Conservation (phyloP, 225 moss, liverwort and hornwort species). For the Physcomitrellopsis africana region DNA sequence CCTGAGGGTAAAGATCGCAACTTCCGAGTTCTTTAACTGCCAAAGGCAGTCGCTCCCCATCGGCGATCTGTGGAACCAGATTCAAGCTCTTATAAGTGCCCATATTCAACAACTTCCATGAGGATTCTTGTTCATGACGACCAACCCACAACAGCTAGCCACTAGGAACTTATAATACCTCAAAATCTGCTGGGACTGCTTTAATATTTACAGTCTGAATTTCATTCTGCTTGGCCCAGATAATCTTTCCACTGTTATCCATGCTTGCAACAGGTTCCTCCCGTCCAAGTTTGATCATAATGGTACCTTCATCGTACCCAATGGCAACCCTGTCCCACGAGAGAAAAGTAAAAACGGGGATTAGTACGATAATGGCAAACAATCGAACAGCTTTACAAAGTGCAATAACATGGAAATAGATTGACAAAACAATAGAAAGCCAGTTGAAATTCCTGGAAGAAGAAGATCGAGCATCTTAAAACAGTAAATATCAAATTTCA, state of each 20-base stretch:
- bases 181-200: slow-evolving; percentile 82
- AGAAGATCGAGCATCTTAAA: no score
- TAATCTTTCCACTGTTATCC: slow-evolving; percentile 90
- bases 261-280: slow-evolving; percentile 95
- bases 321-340: slow-evolving; percentile 71
- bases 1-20: slow-evolving; percentile 92
- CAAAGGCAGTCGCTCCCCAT: slow-evolving; percentile 86
- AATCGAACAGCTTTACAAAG: background rate
- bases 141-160: background rate
- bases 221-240: slow-evolving; percentile 93
- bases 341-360: background rate
- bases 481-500: no score
- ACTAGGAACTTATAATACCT: slow-evolving; percentile 45
- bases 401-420: no score
- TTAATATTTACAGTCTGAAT: slow-evolving; percentile 92
- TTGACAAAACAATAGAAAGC: no score
- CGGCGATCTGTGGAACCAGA: slow-evolving; percentile 56
- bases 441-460: no score
- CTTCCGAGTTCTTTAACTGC: slow-evolving; percentile 92
- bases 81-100: slow-evolving; percentile 18
- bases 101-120: background rate
- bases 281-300: slow-evolving; percentile 91
- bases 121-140: slow-evolving; percentile 4
- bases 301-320: slow-evolving; percentile 90
- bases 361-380: no score